phyloP scores from a whole-genome alignment of 768 basidiomycete genomes.

The Mycena epipterygia region DNA sequence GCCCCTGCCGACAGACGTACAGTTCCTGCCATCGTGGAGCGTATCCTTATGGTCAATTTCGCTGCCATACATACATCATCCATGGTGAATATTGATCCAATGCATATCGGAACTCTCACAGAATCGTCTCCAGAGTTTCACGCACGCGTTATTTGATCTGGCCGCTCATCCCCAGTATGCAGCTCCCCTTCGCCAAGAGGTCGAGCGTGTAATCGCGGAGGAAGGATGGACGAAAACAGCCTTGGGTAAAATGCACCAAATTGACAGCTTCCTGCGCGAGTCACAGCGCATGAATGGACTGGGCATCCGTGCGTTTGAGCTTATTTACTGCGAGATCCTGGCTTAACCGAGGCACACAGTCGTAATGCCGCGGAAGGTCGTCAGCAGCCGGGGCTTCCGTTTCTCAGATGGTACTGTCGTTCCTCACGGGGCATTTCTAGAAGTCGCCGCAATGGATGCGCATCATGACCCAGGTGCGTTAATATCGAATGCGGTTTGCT shows the following conservation, averaged over 20 bases:
- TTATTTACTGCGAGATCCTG: no score
- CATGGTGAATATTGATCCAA: background rate
- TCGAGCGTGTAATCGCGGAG: background rate
- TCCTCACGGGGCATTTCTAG: background rate
- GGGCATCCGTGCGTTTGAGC: no score
- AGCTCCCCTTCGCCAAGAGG: background rate
- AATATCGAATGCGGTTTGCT: no score
- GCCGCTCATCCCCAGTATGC: background rate
- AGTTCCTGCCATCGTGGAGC: background rate
- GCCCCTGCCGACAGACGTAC: background rate
- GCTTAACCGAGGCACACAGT: no score
- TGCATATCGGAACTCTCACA: background rate
- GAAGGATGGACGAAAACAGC: slow-evolving; percentile 1
- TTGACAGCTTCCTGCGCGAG: slow-evolving; percentile 9
- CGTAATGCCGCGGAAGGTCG: no score
- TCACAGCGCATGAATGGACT: background rate
- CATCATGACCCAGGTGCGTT: background rate
- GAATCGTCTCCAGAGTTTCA: background rate
- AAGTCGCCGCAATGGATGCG: background rate
- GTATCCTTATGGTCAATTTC: background rate
- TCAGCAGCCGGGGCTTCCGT: no score
- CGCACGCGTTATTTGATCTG: background rate
- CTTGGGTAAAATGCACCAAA: background rate
- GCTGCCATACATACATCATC: background rate
- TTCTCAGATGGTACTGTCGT: background rate